Evolutionary conservation across 768 basidiomycete genomes (phyloP).

Genomic region (Nidularia sp.): DNA sequence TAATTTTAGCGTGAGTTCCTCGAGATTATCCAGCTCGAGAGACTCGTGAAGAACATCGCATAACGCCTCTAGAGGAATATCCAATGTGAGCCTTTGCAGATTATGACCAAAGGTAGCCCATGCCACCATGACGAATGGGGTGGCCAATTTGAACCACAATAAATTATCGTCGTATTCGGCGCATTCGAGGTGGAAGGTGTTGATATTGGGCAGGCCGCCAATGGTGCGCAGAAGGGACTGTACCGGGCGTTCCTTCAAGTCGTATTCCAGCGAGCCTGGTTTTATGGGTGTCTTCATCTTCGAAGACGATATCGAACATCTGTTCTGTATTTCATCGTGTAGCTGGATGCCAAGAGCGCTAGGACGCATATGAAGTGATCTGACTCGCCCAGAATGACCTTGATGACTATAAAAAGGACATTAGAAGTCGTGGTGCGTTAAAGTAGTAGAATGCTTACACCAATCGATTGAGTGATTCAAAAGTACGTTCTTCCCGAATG

Average conservation of each 20-base stretch:
- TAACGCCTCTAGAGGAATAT: conserved; percentile 16
- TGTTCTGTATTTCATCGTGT: not conserved
- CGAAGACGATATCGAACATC: not conserved
- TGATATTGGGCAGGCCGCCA: not conserved
- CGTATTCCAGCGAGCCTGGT: not conserved
- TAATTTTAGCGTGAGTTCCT: conserved; percentile 11
- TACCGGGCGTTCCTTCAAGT: not conserved
- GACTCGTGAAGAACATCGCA: conserved; percentile 6
- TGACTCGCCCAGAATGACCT: not conserved
- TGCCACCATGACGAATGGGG: conserved; percentile 9
- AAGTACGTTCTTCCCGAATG: not conserved
- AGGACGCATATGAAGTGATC: conserved; percentile 1
- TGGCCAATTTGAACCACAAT: not conserved
- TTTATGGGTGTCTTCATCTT: not conserved
- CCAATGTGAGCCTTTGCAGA: conserved; percentile 11
- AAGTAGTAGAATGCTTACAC: not conserved
- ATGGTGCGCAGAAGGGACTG: not conserved
- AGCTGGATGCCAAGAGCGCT: not conserved
- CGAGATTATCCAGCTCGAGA: conserved; percentile 8
- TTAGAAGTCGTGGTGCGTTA: not conserved
- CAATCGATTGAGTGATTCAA: not conserved
- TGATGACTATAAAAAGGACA: not conserved
- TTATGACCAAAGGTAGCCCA: conserved; percentile 15
- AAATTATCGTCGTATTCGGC: not conserved
- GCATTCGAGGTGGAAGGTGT: conserved; percentile 1